A percentile compares a stretch with the other conserved stretches of the same genome.
phyloP scores from a whole-genome alignment of 2,329 filamentous ascomycete genomes.

The Colletotrichum salicis region DNA sequence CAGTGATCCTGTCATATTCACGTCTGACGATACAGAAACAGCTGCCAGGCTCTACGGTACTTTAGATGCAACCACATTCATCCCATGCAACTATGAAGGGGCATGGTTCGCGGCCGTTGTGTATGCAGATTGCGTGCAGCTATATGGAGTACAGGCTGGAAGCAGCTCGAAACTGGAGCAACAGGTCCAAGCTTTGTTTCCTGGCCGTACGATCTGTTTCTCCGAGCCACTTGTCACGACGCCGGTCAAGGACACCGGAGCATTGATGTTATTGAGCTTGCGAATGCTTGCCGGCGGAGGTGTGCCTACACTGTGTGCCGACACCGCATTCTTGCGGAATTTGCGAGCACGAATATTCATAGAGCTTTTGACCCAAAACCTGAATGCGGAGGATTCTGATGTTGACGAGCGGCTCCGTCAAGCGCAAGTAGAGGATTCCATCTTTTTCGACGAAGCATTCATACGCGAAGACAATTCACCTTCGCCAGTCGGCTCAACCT shows the following conservation, averaged over 20 bases:
- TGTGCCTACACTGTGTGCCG: not conserved
- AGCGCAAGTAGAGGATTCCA: not conserved
- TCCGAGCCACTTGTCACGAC: not conserved
- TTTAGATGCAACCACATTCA: not conserved
- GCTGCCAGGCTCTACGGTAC: not conserved
- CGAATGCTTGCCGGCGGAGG: not conserved
- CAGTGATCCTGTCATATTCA: not conserved
- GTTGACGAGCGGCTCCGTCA: not conserved
- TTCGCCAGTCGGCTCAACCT: not conserved
- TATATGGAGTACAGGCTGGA: not conserved
- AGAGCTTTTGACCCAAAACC: not conserved
- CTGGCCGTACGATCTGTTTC: not conserved
- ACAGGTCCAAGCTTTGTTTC: not conserved
- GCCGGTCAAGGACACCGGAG: not conserved
- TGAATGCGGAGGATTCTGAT: not conserved
- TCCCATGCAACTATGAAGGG: not conserved
- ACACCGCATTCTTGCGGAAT: not conserved
- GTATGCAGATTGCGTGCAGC: slow-evolving; percentile 9
- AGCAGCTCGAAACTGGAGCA: not conserved
- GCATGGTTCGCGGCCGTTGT: not conserved
- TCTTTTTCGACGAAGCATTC: slow-evolving; percentile 4
- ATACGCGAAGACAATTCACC: not conserved
- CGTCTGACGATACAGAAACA: not conserved
- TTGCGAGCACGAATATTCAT: slow-evolving; percentile 3
- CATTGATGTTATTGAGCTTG: slow-evolving; percentile 5